Evolutionary conservation across 352 stramenopile genomes (phyloP), one percentile per base, ranked within the genome.

Genomic region (Thraustotheca clavata): DNA sequence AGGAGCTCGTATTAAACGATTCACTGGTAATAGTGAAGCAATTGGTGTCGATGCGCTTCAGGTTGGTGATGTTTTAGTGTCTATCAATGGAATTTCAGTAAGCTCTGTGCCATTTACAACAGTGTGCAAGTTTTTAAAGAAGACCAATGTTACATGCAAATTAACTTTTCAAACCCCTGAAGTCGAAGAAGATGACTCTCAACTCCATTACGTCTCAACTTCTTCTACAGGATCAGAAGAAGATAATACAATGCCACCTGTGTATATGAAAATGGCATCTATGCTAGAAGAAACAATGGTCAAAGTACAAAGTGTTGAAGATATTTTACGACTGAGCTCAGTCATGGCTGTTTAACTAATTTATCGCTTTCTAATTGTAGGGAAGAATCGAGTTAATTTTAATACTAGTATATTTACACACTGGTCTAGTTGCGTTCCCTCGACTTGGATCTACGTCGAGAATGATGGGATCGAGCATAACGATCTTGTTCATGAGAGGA

Each of bases 111-210:
- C 76, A 26, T 85, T 83, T 60, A 60, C 77, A 40, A 83, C 79
- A 29, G 87, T 92, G 68, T 81, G 75, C 57, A 77, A 79, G 31
- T 90, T 90, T 61, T 67, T 92, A 34, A 92, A 92, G 69, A 80
- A 82, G 72, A 76, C 75, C 40, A 90, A 89, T 55, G 75, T 75
- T 8, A 87, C 76, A 48, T 92, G 80, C 72, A 92, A 83, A 59
- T 71, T 92, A 39, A 77, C 72, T 29, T 92, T 91, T 80, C 77
- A 41, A 33, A 46, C 24, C 49, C 67, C 12, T 36, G 41, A 14
- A 47, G 20, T 60, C 5, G 20, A 71, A 16, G 22, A 69, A 14
- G 8, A 43, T 16, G 16, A 57, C 27, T 24, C 4, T 27, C 34
- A 49, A 36, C 29, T 62, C 43, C 34, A 62, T 41, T 18, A 67